A percentile compares a stretch with the other conserved stretches of the same genome.
Evolutionary conservation across 495 filamentous ascomycete genomes (phyloP).

Genomic region (Penicillium bialowiezense): DNA sequence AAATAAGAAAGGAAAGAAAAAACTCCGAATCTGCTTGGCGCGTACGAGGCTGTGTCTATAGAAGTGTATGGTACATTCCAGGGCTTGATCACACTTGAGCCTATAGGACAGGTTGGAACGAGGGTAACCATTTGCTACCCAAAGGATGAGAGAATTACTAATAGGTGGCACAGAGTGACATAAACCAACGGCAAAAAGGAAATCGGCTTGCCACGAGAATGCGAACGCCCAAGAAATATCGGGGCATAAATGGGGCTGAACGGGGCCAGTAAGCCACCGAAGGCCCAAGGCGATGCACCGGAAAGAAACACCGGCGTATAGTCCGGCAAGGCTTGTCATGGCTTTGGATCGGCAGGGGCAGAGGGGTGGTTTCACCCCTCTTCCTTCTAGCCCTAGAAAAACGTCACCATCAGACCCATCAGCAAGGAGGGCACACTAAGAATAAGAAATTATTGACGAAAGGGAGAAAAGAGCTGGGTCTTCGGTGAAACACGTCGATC

Average conservation of each 20-base stretch:
- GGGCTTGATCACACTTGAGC: background rate
- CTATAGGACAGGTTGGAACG: background rate
- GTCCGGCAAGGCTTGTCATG: slow-evolving; percentile 10
- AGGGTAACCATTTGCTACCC: background rate
- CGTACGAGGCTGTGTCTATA: background rate
- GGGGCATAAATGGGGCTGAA: background rate
- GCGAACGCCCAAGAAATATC: background rate
- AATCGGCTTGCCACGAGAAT: background rate
- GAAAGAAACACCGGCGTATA: slow-evolving; percentile 3
- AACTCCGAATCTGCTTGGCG: background rate
- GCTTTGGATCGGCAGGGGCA: slow-evolving; percentile 5
- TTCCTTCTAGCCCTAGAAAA: slow-evolving; percentile 4
- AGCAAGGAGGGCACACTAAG: slow-evolving; percentile 8
- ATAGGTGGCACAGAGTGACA: background rate
- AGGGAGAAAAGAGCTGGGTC: background rate
- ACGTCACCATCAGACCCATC: background rate
- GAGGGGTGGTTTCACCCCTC: slow-evolving; percentile 7
- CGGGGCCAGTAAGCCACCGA: background rate
- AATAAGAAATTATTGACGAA: background rate
- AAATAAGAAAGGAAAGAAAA: too few species aligned
- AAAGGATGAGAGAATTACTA: background rate
- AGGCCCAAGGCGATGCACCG: background rate
- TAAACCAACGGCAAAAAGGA: background rate
- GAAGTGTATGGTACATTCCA: too few species aligned
- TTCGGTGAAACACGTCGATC: slow-evolving; percentile 7